Evolutionary conservation across 225 moss, liverwort and hornwort genomes (phyloP).

Genomic region (Ulota crispa): DNA sequence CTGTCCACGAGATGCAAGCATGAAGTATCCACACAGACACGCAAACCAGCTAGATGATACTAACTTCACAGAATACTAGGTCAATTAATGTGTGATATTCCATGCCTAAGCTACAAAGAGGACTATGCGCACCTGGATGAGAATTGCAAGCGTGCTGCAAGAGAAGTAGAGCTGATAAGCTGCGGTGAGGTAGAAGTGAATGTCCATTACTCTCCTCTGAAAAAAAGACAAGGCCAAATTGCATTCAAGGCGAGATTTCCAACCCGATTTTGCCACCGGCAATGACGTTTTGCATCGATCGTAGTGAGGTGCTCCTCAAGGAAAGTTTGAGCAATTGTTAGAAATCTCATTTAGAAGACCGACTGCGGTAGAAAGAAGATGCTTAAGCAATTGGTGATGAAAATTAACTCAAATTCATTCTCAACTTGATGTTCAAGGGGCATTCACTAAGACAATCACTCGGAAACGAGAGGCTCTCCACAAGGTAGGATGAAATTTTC

Average conservation of each 20-base stretch:
- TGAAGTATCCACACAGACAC: background rate
- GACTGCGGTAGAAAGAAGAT: background rate
- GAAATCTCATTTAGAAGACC: background rate
- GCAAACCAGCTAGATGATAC: background rate
- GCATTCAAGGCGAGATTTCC: background rate
- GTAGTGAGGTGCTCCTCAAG: background rate
- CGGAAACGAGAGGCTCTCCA: background rate
- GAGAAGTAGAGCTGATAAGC: slow-evolving; percentile 79
- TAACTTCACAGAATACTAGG: background rate
- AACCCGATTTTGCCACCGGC: background rate
- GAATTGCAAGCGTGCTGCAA: slow-evolving; percentile 70
- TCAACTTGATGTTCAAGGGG: background rate
- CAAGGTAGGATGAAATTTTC: background rate
- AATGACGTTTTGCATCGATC: background rate
- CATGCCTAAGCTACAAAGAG: slow-evolving; percentile 6
- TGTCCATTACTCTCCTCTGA: slow-evolving; percentile 76
- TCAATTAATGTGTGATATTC: background rate
- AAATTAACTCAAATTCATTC: background rate
- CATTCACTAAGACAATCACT: slow-evolving; percentile 10
- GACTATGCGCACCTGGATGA: slow-evolving; percentile 66
- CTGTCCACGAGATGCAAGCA: background rate
- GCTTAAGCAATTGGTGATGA: background rate
- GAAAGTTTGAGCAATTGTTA: background rate
- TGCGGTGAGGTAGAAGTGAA: slow-evolving; percentile 68
- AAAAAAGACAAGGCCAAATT: background rate